Conservation (phyloP, 306 rosid genomes). For the Cucurbita maxima region DNA sequence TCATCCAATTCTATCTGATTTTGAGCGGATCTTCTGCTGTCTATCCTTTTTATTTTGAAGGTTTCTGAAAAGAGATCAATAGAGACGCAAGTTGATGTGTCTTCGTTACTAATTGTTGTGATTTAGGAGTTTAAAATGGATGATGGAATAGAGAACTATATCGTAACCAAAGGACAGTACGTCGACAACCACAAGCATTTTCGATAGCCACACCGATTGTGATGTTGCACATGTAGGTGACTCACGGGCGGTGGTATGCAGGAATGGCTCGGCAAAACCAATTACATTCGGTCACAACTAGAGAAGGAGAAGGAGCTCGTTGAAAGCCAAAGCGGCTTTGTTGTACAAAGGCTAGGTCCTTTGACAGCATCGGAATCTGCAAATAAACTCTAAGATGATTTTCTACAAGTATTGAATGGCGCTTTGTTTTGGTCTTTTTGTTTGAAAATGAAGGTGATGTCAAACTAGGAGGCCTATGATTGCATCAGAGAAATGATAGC, state of each 20-base stretch:
- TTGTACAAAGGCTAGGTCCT: no score
- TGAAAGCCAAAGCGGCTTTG: conserved; percentile 41
- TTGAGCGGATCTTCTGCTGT: no score
- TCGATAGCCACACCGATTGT: conserved; percentile 45
- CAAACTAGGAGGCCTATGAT: conserved; percentile 46
- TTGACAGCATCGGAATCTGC: no score
- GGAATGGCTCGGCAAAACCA: conserved; percentile 23
- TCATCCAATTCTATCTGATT: background rate
- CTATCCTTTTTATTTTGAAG: background rate
- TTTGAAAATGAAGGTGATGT: conserved; percentile 39
- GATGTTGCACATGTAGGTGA: conserved; percentile 52
- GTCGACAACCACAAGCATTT: conserved; percentile 23
- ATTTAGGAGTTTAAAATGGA: conserved; percentile 4
- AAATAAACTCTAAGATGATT: no score
- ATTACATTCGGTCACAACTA: conserved; percentile 39
- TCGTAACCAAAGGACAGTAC: conserved; percentile 28
- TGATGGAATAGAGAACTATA: conserved; percentile 50
- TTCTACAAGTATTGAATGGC: no score
- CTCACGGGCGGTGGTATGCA: conserved; percentile 37
- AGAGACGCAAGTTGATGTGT: no score
- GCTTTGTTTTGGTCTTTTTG: no score
- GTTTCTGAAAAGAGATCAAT: background rate
- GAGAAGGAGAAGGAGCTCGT: conserved; percentile 34
- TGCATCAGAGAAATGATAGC: conserved; percentile 23
- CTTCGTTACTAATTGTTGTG: no score